Conservation (phyloP, 805 yeast genomes). For the Candida nanaspora region DNA sequence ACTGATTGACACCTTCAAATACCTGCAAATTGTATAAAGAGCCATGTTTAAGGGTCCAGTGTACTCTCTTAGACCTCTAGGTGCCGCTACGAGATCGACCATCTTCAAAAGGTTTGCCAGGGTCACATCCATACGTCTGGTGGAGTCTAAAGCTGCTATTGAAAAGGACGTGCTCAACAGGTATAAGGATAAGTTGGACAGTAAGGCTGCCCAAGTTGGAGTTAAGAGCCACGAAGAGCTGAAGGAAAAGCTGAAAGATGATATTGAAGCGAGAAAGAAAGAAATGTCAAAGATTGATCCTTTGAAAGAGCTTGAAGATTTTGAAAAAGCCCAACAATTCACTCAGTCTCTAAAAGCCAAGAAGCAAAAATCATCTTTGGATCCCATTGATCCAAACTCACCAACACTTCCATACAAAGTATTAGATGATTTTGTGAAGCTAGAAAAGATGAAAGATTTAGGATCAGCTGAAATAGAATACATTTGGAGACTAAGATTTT, state of each 20-base stretch:
- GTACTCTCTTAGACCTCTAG: too few relatives aligned
- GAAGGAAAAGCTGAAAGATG: constrained; percentile 52
- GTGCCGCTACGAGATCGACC: too few relatives aligned
- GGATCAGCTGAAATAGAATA: constrained; percentile 60
- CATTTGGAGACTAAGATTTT: constrained; percentile 86
- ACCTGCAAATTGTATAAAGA: too few relatives aligned
- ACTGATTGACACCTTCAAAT: too few relatives aligned
- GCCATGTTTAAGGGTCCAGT: too few relatives aligned
- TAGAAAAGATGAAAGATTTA: constrained; percentile 53
- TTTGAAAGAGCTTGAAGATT: constrained; percentile 54
- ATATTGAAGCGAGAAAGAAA: constrained; percentile 47
- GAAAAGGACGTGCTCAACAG: constrained; percentile 27
- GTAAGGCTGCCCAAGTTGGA: constrained; percentile 34
- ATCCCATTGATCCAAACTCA: constrained; percentile 30
- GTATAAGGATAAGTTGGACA: constrained; percentile 34
- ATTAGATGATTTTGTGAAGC: constrained; percentile 61
- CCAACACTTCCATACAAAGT: constrained; percentile 55
- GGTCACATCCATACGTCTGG: constrained; percentile 19
- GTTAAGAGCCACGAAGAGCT: constrained; percentile 48
- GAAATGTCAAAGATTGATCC: constrained; percentile 64
- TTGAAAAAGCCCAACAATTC: constrained; percentile 18
- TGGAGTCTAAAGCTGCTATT: constrained; percentile 19
- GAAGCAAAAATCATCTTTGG: constrained; percentile 21
- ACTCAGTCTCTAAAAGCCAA: constrained; percentile 9
- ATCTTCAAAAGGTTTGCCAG: constrained; percentile 13